Percentiles rank a stretch among this genome's conserved stretches.
These are phyloP conservation scores for Harringtonia aguacate DNA, from an alignment of 2,329 filamentous ascomycete genomes.

Conservation along the genomic window DNA sequence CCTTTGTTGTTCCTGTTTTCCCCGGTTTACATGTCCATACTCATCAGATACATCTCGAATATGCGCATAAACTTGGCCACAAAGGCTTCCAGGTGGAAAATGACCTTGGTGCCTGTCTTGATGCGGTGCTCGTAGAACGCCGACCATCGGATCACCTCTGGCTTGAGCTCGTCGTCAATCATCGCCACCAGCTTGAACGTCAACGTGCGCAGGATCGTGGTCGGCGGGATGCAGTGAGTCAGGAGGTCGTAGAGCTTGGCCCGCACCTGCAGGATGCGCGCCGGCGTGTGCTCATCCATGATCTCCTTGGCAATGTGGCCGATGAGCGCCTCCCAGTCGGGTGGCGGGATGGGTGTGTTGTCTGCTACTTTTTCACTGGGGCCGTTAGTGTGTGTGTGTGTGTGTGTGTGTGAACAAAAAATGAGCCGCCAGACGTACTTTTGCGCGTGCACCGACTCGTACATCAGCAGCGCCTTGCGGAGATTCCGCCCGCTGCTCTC, in stretches of 20 bases:
- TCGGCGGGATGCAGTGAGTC: slow-evolving; percentile 93
- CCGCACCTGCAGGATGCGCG: slow-evolving; percentile 75
- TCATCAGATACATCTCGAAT: slow-evolving; percentile 84
- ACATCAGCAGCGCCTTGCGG: slow-evolving; percentile 86
- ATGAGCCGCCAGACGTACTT: slow-evolving; percentile 52
- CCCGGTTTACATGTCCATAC: slow-evolving; percentile 55
- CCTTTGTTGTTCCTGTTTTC: background rate
- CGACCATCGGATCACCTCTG: slow-evolving; percentile 89
- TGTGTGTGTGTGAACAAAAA: too few relatives aligned
- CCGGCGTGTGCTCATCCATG: slow-evolving; percentile 83
- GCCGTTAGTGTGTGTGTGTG: too few relatives aligned
- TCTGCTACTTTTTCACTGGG: slow-evolving; percentile 80
- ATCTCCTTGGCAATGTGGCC: slow-evolving; percentile 86
- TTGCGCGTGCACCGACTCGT: slow-evolving; percentile 91
- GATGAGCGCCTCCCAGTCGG: slow-evolving; percentile 94
- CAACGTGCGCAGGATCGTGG: slow-evolving; percentile 86
- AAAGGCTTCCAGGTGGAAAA: slow-evolving; percentile 96
- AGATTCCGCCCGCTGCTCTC: slow-evolving; percentile 85
- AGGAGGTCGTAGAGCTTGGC: slow-evolving; percentile 94
- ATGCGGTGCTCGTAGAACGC: slow-evolving; percentile 96
- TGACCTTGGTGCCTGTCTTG: slow-evolving; percentile 85
- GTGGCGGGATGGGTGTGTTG: slow-evolving; percentile 79
- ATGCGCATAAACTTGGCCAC: slow-evolving; percentile 98
- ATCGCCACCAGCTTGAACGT: slow-evolving; percentile 85
- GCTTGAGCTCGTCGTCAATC: slow-evolving; percentile 82